Evolutionary conservation across 116 monocot genomes (phyloP), one percentile per base, ranked within the genome.

Genomic region (Phalaenopsis hybrid): DNA sequence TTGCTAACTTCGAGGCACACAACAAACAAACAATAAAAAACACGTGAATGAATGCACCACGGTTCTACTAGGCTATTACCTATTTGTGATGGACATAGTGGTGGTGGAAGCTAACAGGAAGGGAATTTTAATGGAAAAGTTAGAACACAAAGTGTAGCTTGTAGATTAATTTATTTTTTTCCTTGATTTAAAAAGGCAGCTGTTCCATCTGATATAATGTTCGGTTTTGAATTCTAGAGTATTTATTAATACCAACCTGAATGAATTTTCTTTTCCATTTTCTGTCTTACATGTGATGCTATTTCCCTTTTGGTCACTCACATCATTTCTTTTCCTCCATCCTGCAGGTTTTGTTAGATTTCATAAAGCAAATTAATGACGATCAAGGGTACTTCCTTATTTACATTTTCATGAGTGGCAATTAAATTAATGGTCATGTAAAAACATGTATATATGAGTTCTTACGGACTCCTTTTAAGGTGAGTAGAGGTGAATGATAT

Each of bases 311-410:
- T 45, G 45, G 10, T 75, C 5, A n/a, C 20, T 75, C 44, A 44
- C 23, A 45, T 75, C 46, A 79, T 75, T 25, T 69, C 9, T 28
- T 55, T 1, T 80, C 28, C 58, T 68, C 78, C 44, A 34, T 78
- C n/a, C 74, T 86, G 81, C 92, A 99, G 99, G 95, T 99, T 85
- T 88, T 99, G 83, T 86, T 99, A 79, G 95, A 95, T 87, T 99
- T 99, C 78, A 80, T 94, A 76, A 82, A 84, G 41, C 93, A 95
- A 76, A 93, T 99, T 83, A 99, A 99, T 89, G 99, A 95, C 86
- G 99, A 99, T 79, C 81, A 99, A 67, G 99, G 99, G 99, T 99
- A 91, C 2, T 18, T 51, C 41, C 78, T 61, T 49, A 6, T 15
- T 46, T 75, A 31, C 5, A 15, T 63, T 67, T 57, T 74, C 51